Percentiles rank a stretch among this genome's conserved stretches.
These are phyloP conservation scores for Arachis stenosperma DNA, from an alignment of 306 rosid genomes.

Conservation along the genomic window DNA sequence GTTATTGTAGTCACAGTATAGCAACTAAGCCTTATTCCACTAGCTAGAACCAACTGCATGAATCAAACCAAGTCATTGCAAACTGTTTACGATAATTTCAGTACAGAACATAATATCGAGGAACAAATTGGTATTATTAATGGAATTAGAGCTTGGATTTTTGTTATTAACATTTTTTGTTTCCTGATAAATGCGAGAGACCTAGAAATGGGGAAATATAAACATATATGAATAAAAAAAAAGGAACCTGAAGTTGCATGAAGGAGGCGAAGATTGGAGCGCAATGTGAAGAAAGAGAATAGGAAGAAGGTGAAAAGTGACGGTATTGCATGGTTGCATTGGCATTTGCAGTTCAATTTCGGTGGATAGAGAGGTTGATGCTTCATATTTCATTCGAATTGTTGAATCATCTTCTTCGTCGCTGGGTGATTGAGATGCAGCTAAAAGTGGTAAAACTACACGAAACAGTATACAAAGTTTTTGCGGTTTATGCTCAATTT, in stretches of 20 bases:
- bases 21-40: not conserved
- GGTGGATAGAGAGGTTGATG: conserved; percentile 40
- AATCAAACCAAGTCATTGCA: not conserved
- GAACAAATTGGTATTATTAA: not conserved
- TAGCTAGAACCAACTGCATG: not conserved
- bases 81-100: not conserved
- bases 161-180: not conserved
- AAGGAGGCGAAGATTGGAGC: conserved; percentile 61
- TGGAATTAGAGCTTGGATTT: not conserved
- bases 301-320: conserved; percentile 69
- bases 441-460: no score
- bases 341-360: conserved; percentile 45
- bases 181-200: no score
- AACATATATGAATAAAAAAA: not conserved
- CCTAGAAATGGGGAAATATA: not conserved
- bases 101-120: not conserved
- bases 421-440: no score
- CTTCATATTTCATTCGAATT: conserved; percentile 56
- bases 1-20: no score
- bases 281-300: conserved; percentile 58
- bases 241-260: conserved; percentile 57
- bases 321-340: conserved; percentile 29
- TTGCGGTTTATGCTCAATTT: no score
- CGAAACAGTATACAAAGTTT: no score
- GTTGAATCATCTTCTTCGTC: not conserved